phyloP scores from a whole-genome alignment of 2,329 filamentous ascomycete species.

The Colletotrichum nymphaeae region DNA sequence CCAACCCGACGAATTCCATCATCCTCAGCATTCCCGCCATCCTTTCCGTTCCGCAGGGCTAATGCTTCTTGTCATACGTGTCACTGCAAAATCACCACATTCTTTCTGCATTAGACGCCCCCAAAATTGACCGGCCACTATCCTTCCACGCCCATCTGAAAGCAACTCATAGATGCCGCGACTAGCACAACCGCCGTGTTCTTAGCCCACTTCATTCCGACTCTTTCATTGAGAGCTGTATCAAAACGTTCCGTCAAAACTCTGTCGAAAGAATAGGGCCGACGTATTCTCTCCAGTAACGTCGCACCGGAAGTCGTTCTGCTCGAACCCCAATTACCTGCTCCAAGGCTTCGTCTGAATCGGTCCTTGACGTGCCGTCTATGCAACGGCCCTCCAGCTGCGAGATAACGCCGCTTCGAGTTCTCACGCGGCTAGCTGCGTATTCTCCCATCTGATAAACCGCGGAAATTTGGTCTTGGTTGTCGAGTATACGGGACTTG shows the following conservation, averaged over 20 bases:
- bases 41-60: background rate
- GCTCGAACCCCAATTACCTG: background rate
- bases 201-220: background rate
- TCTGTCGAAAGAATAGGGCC: background rate
- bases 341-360: background rate
- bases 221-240: background rate
- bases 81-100: background rate
- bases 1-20: background rate
- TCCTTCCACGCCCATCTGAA: too few relatives aligned
- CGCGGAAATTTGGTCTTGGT: background rate
- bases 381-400: background rate
- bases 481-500: background rate
- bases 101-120: background rate
- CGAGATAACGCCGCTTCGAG: background rate
- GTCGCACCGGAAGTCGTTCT: constrained; percentile 6
- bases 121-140: too few relatives aligned
- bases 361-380: too few relatives aligned
- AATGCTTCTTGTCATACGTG: background rate
- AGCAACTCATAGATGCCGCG: background rate
- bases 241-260: background rate
- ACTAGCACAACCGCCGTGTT: background rate
- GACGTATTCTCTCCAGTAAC: background rate
- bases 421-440: background rate
- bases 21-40: background rate
- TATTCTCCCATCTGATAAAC: background rate